Conservation (phyloP, 208 protist genomes). For the Herpetomonas muscarum region DNA sequence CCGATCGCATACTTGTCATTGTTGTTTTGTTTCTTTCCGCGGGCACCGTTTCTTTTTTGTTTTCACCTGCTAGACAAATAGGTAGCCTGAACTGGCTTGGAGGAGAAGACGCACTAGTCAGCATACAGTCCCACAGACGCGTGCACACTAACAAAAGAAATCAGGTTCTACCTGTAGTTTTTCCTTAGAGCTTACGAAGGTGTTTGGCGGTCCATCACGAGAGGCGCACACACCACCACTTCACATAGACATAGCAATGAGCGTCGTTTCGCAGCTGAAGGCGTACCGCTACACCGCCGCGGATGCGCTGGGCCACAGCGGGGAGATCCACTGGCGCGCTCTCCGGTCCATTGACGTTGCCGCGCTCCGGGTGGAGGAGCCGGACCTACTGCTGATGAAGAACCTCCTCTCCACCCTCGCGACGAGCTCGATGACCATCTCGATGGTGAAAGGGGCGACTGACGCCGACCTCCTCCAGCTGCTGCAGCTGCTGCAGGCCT, state of each 20-base stretch:
- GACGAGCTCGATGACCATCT: constrained; percentile 24
- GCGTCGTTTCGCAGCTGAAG: constrained; percentile 36
- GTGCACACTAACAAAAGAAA: too few relatives aligned
- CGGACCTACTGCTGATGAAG: constrained; percentile 67
- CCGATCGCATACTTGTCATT: too few relatives aligned
- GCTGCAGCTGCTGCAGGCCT: constrained; percentile 48
- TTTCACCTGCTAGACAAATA: too few relatives aligned
- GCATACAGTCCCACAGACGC: too few relatives aligned
- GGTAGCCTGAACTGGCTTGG: too few relatives aligned
- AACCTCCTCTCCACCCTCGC: constrained; percentile 48
- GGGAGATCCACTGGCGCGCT: constrained; percentile 52
- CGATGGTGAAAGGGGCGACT: constrained; percentile 25
- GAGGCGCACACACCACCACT: not conserved
- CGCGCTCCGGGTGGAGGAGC: constrained; percentile 31
- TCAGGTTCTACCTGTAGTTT: too few relatives aligned
- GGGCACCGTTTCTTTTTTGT: too few relatives aligned
- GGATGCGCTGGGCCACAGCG: constrained; percentile 9
- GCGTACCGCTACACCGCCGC: constrained; percentile 43
- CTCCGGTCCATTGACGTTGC: constrained; percentile 52
- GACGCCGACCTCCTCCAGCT: constrained; percentile 68
- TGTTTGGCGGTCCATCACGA: too few relatives aligned
- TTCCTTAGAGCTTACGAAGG: too few relatives aligned
- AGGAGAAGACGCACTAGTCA: too few relatives aligned
- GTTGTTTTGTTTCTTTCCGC: too few relatives aligned
- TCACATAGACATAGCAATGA: not conserved